A percentile compares a stretch with the other conserved stretches of the same genome.
These are phyloP conservation scores for Erysimum cheiranthoides DNA, from an alignment of 345 rosid species.

Conservation along the genomic window DNA sequence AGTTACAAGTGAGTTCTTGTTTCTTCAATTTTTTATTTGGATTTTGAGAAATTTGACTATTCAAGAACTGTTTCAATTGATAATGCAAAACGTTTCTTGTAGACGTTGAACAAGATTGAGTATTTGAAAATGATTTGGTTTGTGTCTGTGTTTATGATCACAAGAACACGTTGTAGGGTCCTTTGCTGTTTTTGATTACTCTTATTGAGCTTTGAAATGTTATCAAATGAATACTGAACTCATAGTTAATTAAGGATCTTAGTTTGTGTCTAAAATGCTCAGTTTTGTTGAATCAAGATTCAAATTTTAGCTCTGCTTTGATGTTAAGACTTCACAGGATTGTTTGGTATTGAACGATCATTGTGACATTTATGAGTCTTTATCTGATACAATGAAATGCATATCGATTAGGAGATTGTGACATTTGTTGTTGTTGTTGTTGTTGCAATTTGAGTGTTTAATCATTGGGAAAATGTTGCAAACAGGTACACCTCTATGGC, in stretches of 20 bases:
- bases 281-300: constrained; percentile 3
- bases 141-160: constrained; percentile 29
- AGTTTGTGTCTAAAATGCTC: constrained; percentile 20
- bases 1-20: constrained; percentile 96
- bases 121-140: constrained; percentile 18
- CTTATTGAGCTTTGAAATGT: constrained; percentile 32
- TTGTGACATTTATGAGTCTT: constrained; percentile 18
- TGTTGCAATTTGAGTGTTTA: constrained; percentile 32
- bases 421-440: constrained; percentile 25
- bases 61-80: constrained; percentile 16
- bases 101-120: constrained; percentile 22
- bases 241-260: background rate
- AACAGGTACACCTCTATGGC: constrained; percentile 70
- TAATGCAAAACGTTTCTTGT: constrained; percentile 39
- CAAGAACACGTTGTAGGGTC: constrained; percentile 25
- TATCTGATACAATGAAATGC: constrained; percentile 4
- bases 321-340: background rate
- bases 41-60: background rate
- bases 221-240: constrained; percentile 12
- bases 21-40: constrained; percentile 23
- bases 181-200: constrained; percentile 36
- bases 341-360: constrained; percentile 28
- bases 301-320: background rate
- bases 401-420: background rate
- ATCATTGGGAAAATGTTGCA: constrained; percentile 12